Base-by-base conservation (phyloP, 202 grass and related monocot species). In the Setaria viridis region DNA sequence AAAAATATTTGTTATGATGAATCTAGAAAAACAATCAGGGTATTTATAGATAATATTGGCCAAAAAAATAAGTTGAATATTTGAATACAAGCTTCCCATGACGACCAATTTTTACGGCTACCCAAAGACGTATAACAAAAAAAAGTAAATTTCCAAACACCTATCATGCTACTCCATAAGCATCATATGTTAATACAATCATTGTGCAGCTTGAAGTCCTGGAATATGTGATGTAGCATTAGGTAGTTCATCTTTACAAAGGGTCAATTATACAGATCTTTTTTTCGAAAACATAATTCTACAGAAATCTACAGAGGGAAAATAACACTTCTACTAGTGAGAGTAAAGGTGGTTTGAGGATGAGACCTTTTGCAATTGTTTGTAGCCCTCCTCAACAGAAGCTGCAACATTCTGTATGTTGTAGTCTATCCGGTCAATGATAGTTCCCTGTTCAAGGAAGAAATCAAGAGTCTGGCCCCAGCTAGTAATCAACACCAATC, bases 341-440 rank as follows among this genome's bases (percentile, higher is more conserved):
- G 11, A 33, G 33, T 17, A 62, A 77, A 55, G 37, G 54, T 16
- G 15, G n/a, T 48, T 29, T 14, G 54, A 47, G 78, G 43, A 83
- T 35, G 37, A 71, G 51, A 99, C 97, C 94, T 93, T 99, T 62
- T 94, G 87, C 71, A 99, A 84, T 85, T 97, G 89, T 86, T 94
- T 96, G 85, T 87, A 93, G 43, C 97, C 97, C 77, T 99, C 94
- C 82, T 99, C 92, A 17, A 99, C 90, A 80, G 92, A 95, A 81
- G 91, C 86, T 76, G 92, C 91, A 85, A 97, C 94, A 50, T 97
- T 93, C 83, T 99, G 94, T 87, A 99, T 82, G 59, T 99, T 97
- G 78, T 93, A 94, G 53, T 99, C 97, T 88, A 94, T 99, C 77
- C 90, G 89, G 78, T 99, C 94, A 60, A 99, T 62, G 48, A 99